Base-by-base conservation (phyloP, 139 green algal genomes). In the Tetradesmus lagerheimii region DNA sequence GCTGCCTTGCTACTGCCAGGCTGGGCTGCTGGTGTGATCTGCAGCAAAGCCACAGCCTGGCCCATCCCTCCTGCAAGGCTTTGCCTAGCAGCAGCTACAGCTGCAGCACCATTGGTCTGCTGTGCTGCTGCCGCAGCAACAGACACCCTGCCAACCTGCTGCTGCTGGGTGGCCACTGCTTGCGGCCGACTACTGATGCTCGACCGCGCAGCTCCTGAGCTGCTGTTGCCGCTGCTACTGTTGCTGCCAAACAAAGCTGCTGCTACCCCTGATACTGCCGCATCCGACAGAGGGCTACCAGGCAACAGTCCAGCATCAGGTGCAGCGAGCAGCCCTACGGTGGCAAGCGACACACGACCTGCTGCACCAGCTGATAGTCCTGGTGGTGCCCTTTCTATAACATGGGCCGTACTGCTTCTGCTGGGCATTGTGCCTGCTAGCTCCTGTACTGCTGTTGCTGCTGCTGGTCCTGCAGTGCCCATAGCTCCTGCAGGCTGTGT, bases 261-360 rank as follows among this genome's bases (percentile, higher is more conserved):
- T 86, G 82, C 82, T 25, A 20, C 57, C n/a, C 20, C 57, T 35
- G 47, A 57, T 62, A 39, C 62, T 39, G 38, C 62, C 67, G 83
- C 6, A 27, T 41, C 29, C 18, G 66, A 3, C n/a, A 41, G 16
- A 18, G 41, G 37, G 38, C 64, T 80, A 38, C 83, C 83, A 34
- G 83, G 83, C 62, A 88, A 29, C 37, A 80, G 34, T 12, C 25
- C 64, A 64, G 83, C 83, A n/a, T 35, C 39, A 35, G 62, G 83
- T 66, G 83, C 83, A 43, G 83, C 62, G 6, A 88, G 37, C 38
- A 88, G 38, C 29, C 64, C 83, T 23, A 88, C 12, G 9, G 35
- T 80, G 3, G 64, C 64, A 43, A 88, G 64, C n/a, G 83, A 88
- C 16, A 80, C 34, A 8, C 83, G 37, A 27, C 37, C 23, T 77